Evolutionary conservation across 1,284 basidiomycete species (phyloP).

Genomic region (Heterobasidion parviporum): DNA sequence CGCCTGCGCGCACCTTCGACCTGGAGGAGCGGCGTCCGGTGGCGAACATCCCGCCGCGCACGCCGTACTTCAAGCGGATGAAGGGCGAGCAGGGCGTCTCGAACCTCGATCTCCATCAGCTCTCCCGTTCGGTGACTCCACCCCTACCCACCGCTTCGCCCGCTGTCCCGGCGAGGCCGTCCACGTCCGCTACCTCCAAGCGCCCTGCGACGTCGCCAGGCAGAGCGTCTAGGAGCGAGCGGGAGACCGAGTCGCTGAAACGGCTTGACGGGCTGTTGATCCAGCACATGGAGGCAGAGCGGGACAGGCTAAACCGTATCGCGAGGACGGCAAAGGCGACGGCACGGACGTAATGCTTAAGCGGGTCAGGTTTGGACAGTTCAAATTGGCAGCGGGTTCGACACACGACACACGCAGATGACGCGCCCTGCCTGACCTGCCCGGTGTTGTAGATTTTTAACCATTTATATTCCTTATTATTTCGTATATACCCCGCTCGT

Average conservation of each 20-base stretch:
- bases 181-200: not conserved
- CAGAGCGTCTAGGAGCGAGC: slow-evolving; percentile 3
- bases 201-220: slow-evolving; percentile 16
- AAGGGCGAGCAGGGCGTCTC: slow-evolving; percentile 9
- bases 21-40: slow-evolving; percentile 22
- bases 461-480: not conserved
- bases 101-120: slow-evolving; percentile 9
- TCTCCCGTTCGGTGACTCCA: slow-evolving; percentile 2
- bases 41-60: slow-evolving; percentile 12
- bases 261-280: slow-evolving; percentile 66
- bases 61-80: slow-evolving; percentile 11
- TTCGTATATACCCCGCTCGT: not conserved
- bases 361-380: not conserved
- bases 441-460: not conserved
- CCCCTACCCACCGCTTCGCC: slow-evolving; percentile 15
- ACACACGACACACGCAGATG: no score
- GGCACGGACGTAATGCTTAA: not conserved
- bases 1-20: not conserved
- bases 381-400: no score
- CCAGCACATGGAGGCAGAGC: slow-evolving; percentile 68
- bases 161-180: not conserved
- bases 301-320: slow-evolving; percentile 64
- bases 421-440: not conserved
- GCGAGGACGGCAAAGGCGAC: slow-evolving; percentile 27
- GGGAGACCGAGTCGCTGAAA: slow-evolving; percentile 41